Evolutionary conservation across 2,329 filamentous ascomycete genomes (phyloP).

Genomic region (Pezicula radicicola): DNA sequence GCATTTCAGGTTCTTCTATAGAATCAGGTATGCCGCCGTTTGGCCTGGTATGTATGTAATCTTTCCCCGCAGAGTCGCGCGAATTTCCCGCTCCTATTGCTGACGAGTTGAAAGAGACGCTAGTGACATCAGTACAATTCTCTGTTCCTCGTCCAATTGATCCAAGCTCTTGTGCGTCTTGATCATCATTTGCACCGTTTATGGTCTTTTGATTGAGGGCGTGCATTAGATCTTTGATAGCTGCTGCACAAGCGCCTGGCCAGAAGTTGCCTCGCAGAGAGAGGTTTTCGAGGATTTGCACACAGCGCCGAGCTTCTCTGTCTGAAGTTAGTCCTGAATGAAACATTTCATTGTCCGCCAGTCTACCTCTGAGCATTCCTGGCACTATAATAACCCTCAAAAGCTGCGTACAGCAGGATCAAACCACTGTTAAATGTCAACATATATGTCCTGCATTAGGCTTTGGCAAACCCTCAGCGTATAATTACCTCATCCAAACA

Average conservation of each 20-base stretch:
- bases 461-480: not conserved
- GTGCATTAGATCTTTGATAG: conserved; percentile 29
- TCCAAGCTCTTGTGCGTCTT: not conserved
- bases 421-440: conserved; percentile 28
- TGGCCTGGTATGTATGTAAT: too few species aligned
- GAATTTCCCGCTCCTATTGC: too few species aligned
- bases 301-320: conserved; percentile 17
- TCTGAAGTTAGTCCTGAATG: conserved; percentile 7
- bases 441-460: not conserved
- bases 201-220: not conserved
- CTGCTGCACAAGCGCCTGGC: conserved; percentile 36
- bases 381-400: conserved; percentile 28
- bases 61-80: too few species aligned
- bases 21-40: too few species aligned
- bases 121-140: not conserved
- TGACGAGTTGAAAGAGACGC: too few species aligned
- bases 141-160: not conserved
- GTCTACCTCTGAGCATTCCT: conserved; percentile 6
- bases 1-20: too few species aligned
- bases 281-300: conserved; percentile 30
- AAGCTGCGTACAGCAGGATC: conserved; percentile 42
- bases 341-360: not conserved
- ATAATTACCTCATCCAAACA: conserved; percentile 39
- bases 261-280: conserved; percentile 31
- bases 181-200: not conserved